A percentile compares a stretch with the other conserved stretches of the same genome.
Conservation (phyloP, 1,284 basidiomycete genomes). For the Ustilago xerochloae region DNA sequence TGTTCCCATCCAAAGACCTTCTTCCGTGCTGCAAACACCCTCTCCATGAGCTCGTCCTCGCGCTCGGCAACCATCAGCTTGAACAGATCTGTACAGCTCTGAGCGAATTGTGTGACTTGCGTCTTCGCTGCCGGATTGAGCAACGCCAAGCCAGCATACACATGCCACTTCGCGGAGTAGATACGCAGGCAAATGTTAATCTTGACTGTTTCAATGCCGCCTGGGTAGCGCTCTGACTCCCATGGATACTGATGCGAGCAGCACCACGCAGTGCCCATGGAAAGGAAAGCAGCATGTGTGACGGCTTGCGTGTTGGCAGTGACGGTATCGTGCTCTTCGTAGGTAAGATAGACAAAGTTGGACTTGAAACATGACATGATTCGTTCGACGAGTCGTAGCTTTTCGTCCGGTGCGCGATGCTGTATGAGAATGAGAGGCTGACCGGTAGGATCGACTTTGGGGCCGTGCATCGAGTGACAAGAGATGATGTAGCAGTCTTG, state of each 20-base stretch:
- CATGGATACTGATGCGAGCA: conserved; percentile 85
- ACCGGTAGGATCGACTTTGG: conserved; percentile 86
- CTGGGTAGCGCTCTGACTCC: conserved; percentile 91
- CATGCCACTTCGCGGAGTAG: conserved; percentile 97
- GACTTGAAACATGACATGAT: conserved; percentile 84
- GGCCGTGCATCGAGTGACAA: conserved; percentile 93
- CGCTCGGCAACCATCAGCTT: conserved; percentile 93
- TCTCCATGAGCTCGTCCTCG: conserved; percentile 72
- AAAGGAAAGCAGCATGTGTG: conserved; percentile 96
- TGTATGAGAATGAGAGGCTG: conserved; percentile 94
- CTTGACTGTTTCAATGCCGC: conserved; percentile 98
- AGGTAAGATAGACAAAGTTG: conserved; percentile 88
- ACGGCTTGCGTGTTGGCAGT: conserved; percentile 99
- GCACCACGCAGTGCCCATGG: conserved; percentile 97
- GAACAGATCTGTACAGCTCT: conserved; percentile 87
- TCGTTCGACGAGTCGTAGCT: conserved; percentile 82
- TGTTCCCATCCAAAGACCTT: conserved; percentile 78
- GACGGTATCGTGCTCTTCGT: conserved; percentile 94
- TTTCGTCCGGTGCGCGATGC: conserved; percentile 81
- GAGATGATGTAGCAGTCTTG: conserved; percentile 88
- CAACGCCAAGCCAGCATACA: conserved; percentile 96
- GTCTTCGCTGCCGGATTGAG: conserved; percentile 90
- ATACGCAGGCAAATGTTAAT: conserved; percentile 92
- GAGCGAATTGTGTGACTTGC: conserved; percentile 88
- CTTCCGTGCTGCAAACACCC: conserved; percentile 81